Conservation (phyloP, 208 protist species). For the Crithidia thermophila region DNA sequence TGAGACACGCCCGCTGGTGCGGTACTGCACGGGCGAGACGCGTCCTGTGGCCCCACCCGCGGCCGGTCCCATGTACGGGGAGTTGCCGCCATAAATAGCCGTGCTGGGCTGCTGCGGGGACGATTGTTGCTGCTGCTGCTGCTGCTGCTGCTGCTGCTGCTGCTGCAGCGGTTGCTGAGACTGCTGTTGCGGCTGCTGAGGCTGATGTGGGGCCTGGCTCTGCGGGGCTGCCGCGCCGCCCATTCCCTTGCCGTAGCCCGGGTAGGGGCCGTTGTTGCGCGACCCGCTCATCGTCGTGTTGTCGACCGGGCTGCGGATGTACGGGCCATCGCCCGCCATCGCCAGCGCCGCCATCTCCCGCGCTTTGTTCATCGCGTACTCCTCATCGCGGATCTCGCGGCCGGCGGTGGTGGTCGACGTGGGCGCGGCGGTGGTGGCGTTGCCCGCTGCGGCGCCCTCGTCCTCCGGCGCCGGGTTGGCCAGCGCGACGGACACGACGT, state of each 20-base stretch:
- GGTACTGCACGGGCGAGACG: slow-evolving; percentile 31
- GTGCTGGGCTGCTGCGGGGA: not conserved
- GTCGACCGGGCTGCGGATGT: slow-evolving; percentile 20
- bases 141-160: slow-evolving; percentile 2
- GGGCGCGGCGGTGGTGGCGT: not conserved
- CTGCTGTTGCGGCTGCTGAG: slow-evolving; percentile 9
- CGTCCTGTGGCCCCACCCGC: slow-evolving; percentile 8
- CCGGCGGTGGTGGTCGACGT: slow-evolving; percentile 6
- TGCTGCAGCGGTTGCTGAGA: not conserved
- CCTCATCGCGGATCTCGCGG: slow-evolving; percentile 24
- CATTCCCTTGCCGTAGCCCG: slow-evolving; percentile 5
- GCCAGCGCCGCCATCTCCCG: slow-evolving; percentile 35
- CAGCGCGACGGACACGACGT: slow-evolving; percentile 61
- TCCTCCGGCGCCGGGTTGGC: slow-evolving; percentile 40
- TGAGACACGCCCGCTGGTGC: slow-evolving; percentile 32
- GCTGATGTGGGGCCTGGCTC: not conserved
- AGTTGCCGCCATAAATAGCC: slow-evolving; percentile 17
- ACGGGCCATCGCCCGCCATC: slow-evolving; percentile 26
- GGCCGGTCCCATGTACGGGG: slow-evolving; percentile 15
- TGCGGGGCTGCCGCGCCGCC: not conserved
- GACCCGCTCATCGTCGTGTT: slow-evolving; percentile 12
- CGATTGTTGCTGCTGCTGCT: not conserved
- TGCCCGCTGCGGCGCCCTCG: not conserved
- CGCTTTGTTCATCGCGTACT: slow-evolving; percentile 34
- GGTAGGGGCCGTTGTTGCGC: slow-evolving; percentile 11